Evolutionary conservation across 108 stramenopile genomes (phyloP).

Genomic region (Conticribra weissflogii): DNA sequence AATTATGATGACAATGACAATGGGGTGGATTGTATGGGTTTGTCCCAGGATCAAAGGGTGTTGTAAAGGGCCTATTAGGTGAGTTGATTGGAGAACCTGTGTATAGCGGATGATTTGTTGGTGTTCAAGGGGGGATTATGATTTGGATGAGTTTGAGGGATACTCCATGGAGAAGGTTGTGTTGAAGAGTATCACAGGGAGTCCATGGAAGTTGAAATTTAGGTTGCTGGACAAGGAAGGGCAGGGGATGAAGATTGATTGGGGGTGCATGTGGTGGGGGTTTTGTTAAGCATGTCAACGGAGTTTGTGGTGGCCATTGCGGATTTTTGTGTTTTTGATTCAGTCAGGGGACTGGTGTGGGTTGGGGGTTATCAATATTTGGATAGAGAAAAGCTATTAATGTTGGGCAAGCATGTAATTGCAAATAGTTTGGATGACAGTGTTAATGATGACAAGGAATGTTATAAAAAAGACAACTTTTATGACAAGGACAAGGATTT

Average conservation of each 20-base stretch:
- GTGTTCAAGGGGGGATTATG: constrained; percentile 53
- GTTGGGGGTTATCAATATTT: constrained; percentile 87
- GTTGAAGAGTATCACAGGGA: constrained; percentile 65
- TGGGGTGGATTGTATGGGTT: constrained; percentile 8
- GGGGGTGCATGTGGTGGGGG: constrained; percentile 55
- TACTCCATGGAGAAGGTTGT: constrained; percentile 74
- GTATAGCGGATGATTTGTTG: constrained; percentile 70
- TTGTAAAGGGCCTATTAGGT: constrained; percentile 77
- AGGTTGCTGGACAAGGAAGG: constrained; percentile 53
- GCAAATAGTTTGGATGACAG: not conserved
- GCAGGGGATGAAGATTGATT: constrained; percentile 71
- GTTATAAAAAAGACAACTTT: not conserved
- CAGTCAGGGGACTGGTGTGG: constrained; percentile 48
- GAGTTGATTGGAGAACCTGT: constrained; percentile 60
- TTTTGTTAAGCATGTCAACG: constrained; percentile 63
- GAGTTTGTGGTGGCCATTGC: constrained; percentile 75
- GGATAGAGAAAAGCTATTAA: constrained; percentile 43
- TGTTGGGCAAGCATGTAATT: constrained; percentile 32
- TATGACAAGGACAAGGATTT: not conserved
- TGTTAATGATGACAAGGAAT: not conserved
- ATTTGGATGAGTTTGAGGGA: constrained; percentile 74
- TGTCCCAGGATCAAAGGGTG: constrained; percentile 53
- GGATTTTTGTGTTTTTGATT: constrained; percentile 72
- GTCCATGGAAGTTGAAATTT: constrained; percentile 73
- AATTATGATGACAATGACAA: no score